Evolutionary conservation across 257 asterid species (phyloP).

Genomic region (Lithospermum erythrorhizon): DNA sequence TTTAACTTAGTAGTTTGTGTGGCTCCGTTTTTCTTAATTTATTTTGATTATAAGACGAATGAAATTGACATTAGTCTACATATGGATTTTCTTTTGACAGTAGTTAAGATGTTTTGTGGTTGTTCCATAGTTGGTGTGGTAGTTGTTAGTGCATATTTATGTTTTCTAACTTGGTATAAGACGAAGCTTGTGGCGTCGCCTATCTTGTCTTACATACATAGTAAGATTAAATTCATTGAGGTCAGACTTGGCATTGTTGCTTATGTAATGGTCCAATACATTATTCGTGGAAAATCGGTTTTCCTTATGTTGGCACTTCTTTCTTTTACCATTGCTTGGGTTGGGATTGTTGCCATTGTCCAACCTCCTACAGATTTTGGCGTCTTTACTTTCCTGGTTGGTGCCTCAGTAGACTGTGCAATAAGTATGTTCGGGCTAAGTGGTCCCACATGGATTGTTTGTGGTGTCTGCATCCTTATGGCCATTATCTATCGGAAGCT

Average conservation of each 20-base stretch:
- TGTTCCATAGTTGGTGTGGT: not conserved
- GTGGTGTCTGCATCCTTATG: not conserved
- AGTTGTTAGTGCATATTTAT: not conserved
- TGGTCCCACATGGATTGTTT: not conserved
- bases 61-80: not conserved
- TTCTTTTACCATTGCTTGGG: conserved; percentile 10
- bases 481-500: not conserved
- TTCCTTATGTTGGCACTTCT: conserved; percentile 5
- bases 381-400: conserved; percentile 13
- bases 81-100: not conserved
- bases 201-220: not conserved
- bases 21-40: not conserved
- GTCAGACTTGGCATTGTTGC: conserved; percentile 7
- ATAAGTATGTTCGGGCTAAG: not conserved
- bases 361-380: conserved; percentile 13
- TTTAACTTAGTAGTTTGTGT: no score
- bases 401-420: not conserved
- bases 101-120: not conserved
- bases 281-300: conserved; percentile 1
- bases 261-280: conserved; percentile 8
- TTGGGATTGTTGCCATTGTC: conserved; percentile 16
- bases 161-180: not conserved
- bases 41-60: not conserved
- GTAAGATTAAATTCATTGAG: conserved; percentile 5
- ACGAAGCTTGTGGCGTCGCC: not conserved